Conservation (phyloP, 768 basidiomycete species). For the Krasilnikovozyma curviuscula region DNA sequence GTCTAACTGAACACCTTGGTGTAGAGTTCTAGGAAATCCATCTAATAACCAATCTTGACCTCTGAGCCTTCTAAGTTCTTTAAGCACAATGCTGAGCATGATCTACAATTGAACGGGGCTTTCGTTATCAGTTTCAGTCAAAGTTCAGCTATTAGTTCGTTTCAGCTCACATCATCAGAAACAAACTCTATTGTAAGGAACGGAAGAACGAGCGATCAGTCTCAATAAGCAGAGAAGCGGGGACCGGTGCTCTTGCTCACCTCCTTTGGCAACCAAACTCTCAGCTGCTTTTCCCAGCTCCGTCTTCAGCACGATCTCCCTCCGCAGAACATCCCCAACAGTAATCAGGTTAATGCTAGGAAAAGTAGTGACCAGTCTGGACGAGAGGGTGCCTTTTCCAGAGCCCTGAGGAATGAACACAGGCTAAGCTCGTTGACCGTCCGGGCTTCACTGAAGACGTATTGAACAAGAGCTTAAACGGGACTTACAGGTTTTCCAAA, state of each 20-base stretch:
- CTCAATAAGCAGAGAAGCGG: not conserved
- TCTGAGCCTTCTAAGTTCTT: slow-evolving; percentile 43
- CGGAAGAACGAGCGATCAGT: not conserved
- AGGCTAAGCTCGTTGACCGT: slow-evolving; percentile 4
- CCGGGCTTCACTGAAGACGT: slow-evolving; percentile 1
- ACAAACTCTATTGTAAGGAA: slow-evolving; percentile 3
- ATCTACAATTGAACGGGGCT: slow-evolving; percentile 31
- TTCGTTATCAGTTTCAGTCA: not conserved
- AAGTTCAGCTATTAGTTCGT: not conserved
- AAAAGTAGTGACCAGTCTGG: slow-evolving; percentile 57
- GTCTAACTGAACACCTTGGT: slow-evolving; percentile 65
- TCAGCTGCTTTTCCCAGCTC: slow-evolving; percentile 55
- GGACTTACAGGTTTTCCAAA: slow-evolving; percentile 43
- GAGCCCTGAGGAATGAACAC: slow-evolving; percentile 18
- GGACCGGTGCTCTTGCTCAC: slow-evolving; percentile 15
- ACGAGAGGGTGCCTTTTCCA: slow-evolving; percentile 55
- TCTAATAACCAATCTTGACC: slow-evolving; percentile 58
- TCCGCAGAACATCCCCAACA: slow-evolving; percentile 66
- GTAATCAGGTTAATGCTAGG: slow-evolving; percentile 50
- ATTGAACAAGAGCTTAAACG: slow-evolving; percentile 8
- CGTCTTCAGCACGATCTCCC: slow-evolving; percentile 61
- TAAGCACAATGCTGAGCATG: slow-evolving; percentile 55
- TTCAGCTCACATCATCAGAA: not conserved
- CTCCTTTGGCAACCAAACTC: slow-evolving; percentile 57
- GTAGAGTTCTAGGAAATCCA: slow-evolving; percentile 74